Evolutionary conservation across 2,329 filamentous ascomycete genomes (phyloP), one percentile per base, ranked within the genome.

Genomic region (Aspergillus aculeatus): DNA sequence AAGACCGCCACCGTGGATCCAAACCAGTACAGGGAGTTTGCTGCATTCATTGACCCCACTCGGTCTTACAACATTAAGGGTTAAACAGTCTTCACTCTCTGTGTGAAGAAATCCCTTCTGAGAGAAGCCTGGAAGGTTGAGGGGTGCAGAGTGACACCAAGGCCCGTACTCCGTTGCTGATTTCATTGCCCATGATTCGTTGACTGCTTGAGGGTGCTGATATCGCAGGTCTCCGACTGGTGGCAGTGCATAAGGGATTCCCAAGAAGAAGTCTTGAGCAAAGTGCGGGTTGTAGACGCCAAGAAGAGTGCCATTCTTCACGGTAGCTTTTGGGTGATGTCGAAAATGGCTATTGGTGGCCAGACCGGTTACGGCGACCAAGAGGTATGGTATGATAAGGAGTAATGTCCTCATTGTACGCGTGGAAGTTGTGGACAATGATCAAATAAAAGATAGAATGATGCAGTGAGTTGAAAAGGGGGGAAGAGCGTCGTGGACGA

Each of bases 1-100:
- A 78, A 77, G 60, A 83, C 82, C 31, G 48, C 75, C 71, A 49
- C 78, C 68, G 31, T 66, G 59, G n/a, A 69, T 67, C 50, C 62
- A 71, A 14, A 68, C 44, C 5, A 65, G 50, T 2, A 69, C 64
- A 5, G 68, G 67, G 4, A 66, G 38, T 4, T 29, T 29, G 16
- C 57, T 35, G n/a, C 50, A 16, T 7, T 32, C 21, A 6, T 57
- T 48, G 14, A 32, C 49, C 5, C 58, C 59, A 3, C 50, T 53
- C 3, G 62, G 68, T 12, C 62, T 66, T 12, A 66, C 58, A 14
- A 70, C 58, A 58, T 69, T 71, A 12, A 66, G 48, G 21, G 59
- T 68, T 12, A 69, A 38, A 32, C 68, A 71, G 48, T 69, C 66
- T 32, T 71, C 68, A 3, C 31, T 50, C 9, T 53, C 50, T 2